Conservation (phyloP, 495 filamentous ascomycete genomes). For the Hypoxylon perforatum region DNA sequence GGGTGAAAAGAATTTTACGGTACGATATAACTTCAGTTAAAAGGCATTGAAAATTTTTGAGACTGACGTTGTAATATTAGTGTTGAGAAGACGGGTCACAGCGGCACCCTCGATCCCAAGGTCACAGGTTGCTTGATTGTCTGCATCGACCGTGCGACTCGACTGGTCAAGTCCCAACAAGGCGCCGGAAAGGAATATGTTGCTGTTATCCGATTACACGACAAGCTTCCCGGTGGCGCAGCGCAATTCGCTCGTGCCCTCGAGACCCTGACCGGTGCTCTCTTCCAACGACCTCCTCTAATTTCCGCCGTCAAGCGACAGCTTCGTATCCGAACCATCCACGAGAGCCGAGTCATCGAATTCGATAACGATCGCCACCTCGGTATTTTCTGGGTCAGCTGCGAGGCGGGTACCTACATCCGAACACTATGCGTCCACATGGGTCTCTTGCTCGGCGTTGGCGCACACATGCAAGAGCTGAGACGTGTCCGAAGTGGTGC, state of each 20-base stretch:
- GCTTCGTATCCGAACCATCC: conserved; percentile 94
- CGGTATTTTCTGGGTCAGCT: conserved; percentile 99
- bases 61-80: conserved; percentile 57
- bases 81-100: conserved; percentile 97
- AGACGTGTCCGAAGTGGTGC: conserved; percentile 92
- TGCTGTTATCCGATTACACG: conserved; percentile 80
- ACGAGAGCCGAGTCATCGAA: conserved; percentile 93
- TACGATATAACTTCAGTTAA: conserved; percentile 49
- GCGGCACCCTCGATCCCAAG: conserved; percentile 91
- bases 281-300: conserved; percentile 96
- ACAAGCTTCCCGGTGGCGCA: conserved; percentile 90
- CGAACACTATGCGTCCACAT: conserved; percentile 97
- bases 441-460: conserved; percentile 90
- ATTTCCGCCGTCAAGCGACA: conserved; percentile 99
- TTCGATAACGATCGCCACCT: conserved; percentile 98
- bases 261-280: conserved; percentile 92
- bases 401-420: conserved; percentile 98
- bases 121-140: conserved; percentile 89
- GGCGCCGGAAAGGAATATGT: conserved; percentile 86
- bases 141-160: conserved; percentile 93
- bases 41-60: background rate
- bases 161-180: conserved; percentile 97
- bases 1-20: conserved; percentile 97
- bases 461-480: conserved; percentile 98
- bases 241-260: conserved; percentile 88